Conservation (phyloP, 106 monocot species). For the Apostasia shenzhenica region DNA sequence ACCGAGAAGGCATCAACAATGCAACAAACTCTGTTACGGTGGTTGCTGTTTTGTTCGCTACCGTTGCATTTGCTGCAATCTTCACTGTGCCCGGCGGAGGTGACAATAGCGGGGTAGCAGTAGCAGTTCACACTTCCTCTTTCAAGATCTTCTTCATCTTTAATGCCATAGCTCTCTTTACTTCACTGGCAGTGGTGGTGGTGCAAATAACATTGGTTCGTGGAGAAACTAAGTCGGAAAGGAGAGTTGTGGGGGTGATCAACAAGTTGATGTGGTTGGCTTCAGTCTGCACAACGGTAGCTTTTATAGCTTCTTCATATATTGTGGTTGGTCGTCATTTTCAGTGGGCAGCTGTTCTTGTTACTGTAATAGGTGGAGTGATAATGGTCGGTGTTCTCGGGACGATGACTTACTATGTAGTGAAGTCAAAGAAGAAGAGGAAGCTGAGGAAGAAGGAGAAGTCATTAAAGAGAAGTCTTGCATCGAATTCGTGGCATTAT, state of each 20-base stretch:
- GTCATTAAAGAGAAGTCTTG: constrained; percentile 20
- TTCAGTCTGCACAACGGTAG: constrained; percentile 29
- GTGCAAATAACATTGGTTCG: constrained; percentile 30
- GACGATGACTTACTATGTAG: constrained; percentile 25
- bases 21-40: constrained; percentile 36
- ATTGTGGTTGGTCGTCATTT: constrained; percentile 21
- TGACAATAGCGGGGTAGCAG: constrained; percentile 4
- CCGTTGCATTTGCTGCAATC: constrained; percentile 32
- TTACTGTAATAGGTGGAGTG: constrained; percentile 26
- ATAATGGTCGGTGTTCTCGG: constrained; percentile 32
- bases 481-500: constrained; percentile 19
- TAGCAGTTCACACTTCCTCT: constrained; percentile 4
- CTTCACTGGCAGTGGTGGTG: constrained; percentile 31
- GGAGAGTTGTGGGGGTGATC: constrained; percentile 29
- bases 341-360: constrained; percentile 22
- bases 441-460: constrained; percentile 27
- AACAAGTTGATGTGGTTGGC: constrained; percentile 42
- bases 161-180: constrained; percentile 26
- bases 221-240: constrained; percentile 29
- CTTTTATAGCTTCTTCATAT: constrained; percentile 22
- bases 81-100: constrained; percentile 33
- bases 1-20: constrained; percentile 33
- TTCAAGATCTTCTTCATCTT: constrained; percentile 33
- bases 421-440: constrained; percentile 25
- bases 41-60: constrained; percentile 32